Evolutionary conservation across 2,329 filamentous ascomycete species (phyloP).

Genomic region (Epichloe sylvatica): DNA sequence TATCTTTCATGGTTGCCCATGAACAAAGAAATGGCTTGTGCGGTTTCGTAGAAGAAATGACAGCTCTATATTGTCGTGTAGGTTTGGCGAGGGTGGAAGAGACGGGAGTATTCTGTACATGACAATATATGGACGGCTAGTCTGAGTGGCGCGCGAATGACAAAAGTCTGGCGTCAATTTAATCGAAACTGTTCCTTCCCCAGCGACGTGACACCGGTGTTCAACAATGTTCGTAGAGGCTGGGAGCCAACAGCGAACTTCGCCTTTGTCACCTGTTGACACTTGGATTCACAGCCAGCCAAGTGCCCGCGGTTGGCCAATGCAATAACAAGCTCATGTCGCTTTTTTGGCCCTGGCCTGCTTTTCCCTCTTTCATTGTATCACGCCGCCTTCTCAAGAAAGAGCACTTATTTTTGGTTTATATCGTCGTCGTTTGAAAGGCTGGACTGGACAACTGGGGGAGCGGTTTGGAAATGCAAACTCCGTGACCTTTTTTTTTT

Average conservation of each 20-base stretch:
- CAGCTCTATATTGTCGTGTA: background rate
- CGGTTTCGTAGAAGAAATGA: background rate
- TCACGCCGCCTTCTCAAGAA: background rate
- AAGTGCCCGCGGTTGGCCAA: background rate
- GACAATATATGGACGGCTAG: background rate
- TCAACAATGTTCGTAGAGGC: background rate
- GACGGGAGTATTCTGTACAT: background rate
- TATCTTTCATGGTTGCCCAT: background rate
- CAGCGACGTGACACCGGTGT: no score
- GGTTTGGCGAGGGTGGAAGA: background rate
- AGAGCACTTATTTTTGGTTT: background rate
- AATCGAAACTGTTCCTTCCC: background rate
- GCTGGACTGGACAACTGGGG: background rate
- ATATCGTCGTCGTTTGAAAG: background rate
- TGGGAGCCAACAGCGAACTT: background rate
- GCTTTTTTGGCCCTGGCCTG: background rate
- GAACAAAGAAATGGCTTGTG: background rate
- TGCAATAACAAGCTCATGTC: background rate
- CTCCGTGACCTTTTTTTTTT: background rate
- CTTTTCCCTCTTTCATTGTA: background rate
- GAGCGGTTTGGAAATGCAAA: background rate
- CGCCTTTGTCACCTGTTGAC: constrained; percentile 1
- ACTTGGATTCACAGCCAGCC: background rate
- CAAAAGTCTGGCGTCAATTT: background rate
- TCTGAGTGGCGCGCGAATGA: background rate